phyloP scores from a whole-genome alignment of 305 asterid genomes.

The Solanum hybrid region DNA sequence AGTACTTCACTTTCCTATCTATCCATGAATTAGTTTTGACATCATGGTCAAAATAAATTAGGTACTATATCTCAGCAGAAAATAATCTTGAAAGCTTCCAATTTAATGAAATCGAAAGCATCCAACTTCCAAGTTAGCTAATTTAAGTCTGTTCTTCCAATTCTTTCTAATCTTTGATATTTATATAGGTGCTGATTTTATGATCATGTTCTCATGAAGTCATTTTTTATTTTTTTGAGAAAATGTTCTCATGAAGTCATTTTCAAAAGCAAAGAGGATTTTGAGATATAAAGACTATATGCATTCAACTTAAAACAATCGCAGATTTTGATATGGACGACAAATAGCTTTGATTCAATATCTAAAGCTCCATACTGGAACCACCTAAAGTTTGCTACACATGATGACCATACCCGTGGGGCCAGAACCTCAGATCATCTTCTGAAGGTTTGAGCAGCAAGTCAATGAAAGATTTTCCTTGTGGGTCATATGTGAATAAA shows the following conservation, averaged over 20 bases:
- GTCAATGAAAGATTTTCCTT: constrained; percentile 72
- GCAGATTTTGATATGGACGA: background rate
- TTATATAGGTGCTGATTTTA: background rate
- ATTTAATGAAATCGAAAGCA: background rate
- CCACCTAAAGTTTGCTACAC: background rate
- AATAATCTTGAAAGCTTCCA: background rate
- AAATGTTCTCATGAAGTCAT: background rate
- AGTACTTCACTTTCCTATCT: background rate
- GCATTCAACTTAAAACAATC: background rate
- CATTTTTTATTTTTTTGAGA: background rate
- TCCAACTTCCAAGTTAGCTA: background rate
- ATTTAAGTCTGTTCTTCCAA: background rate
- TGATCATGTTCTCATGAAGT: background rate
- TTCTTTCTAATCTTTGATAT: background rate
- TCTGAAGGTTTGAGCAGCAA: constrained; percentile 80
- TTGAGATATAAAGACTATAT: background rate
- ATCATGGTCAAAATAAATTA: background rate
- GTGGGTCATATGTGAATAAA: constrained; percentile 39
- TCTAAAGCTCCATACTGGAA: constrained; percentile 1
- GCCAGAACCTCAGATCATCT: constrained; percentile 86
- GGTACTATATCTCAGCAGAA: background rate
- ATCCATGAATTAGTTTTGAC: background rate
- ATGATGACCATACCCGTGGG: constrained; percentile 51
- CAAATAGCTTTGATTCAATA: background rate
- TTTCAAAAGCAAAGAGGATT: background rate